Percentiles rank a stretch among this genome's conserved stretches.
Evolutionary conservation across 208 protist genomes (phyloP).

Genomic region (Borovskyia barvae): DNA sequence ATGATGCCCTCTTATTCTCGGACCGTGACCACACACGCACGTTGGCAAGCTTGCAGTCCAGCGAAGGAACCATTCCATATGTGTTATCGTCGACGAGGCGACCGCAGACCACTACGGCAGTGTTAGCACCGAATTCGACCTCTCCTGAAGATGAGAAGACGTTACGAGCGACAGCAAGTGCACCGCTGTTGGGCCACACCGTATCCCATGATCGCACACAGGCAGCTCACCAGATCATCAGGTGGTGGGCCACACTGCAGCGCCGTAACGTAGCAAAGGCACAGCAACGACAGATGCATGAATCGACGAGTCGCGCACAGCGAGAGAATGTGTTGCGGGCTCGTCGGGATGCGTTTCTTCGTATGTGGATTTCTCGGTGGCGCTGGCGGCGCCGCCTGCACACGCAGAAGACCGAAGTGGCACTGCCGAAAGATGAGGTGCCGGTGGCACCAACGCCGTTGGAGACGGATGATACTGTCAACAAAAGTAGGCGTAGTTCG

Average conservation of each 20-base stretch:
- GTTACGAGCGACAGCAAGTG: too few relatives aligned
- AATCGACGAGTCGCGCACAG: slow-evolving; percentile 17
- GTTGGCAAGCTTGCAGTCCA: too few relatives aligned
- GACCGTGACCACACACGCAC: too few relatives aligned
- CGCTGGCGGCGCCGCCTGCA: slow-evolving; percentile 25
- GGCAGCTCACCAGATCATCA: slow-evolving; percentile 30
- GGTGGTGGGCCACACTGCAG: slow-evolving; percentile 20
- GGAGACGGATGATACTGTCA: neutral
- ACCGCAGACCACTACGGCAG: too few relatives aligned
- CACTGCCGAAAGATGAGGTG: slow-evolving; percentile 7
- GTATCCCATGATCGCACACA: too few relatives aligned
- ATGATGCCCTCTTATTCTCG: too few relatives aligned
- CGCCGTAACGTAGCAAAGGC: slow-evolving; percentile 7
- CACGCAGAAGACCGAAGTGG: slow-evolving; percentile 5
- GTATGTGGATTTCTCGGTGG: slow-evolving; percentile 26
- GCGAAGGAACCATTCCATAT: too few relatives aligned
- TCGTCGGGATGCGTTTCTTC: slow-evolving; percentile 31
- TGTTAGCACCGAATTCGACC: too few relatives aligned
- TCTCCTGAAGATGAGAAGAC: too few relatives aligned
- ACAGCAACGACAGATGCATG: slow-evolving; percentile 13
- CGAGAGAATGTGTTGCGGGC: slow-evolving; percentile 20
- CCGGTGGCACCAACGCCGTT: neutral
- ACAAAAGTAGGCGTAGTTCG: too few relatives aligned
- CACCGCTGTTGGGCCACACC: too few relatives aligned
- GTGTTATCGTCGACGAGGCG: too few relatives aligned